These are phyloP conservation scores for Trichoderma sp. DNA, from an alignment of 2,329 filamentous ascomycete genomes.

Conservation along the genomic window DNA sequence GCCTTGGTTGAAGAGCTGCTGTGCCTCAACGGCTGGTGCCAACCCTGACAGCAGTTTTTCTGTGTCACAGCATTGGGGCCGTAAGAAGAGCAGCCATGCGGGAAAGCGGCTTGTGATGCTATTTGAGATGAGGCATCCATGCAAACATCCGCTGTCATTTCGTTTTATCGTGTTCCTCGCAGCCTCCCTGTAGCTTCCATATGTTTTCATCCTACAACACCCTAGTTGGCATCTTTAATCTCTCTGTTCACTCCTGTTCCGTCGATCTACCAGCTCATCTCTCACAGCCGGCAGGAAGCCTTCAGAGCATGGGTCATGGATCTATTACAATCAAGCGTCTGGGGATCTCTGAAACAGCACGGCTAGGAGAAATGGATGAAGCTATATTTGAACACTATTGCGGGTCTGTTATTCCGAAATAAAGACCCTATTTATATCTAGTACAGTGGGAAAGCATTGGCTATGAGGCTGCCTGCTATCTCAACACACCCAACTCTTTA, in stretches of 20 bases:
- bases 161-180: neutral
- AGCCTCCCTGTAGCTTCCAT: neutral
- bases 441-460: slow-evolving; percentile 11
- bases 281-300: slow-evolving; percentile 1
- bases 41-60: neutral
- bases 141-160: slow-evolving; percentile 17
- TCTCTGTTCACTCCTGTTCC: neutral
- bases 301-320: neutral
- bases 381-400: neutral
- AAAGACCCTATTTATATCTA: neutral
- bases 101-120: neutral
- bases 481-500: neutral
- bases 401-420: neutral
- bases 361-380: neutral
- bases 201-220: neutral
- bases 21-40: neutral
- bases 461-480: slow-evolving; percentile 5
- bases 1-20: neutral
- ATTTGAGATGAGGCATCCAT: neutral
- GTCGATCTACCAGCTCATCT: neutral
- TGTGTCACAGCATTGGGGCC: neutral
- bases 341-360: neutral
- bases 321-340: neutral
- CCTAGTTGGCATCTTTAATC: neutral
- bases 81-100: neutral